Evolutionary conservation across 2,329 filamentous ascomycete species (phyloP).

Genomic region (Neofusicoccum sp.): DNA sequence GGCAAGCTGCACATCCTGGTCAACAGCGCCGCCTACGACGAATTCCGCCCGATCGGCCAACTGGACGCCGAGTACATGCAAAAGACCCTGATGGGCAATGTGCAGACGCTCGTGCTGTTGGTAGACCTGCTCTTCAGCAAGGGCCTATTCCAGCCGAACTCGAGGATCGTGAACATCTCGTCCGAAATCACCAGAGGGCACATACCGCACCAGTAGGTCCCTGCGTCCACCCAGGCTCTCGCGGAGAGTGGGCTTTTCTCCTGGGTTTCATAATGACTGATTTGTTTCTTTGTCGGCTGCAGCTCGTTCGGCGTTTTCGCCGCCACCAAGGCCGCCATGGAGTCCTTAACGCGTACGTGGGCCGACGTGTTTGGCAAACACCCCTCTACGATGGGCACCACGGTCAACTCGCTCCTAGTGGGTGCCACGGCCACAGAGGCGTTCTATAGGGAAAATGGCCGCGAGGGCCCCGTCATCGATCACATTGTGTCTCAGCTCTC

Average conservation of each 20-base stretch:
- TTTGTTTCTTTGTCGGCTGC: neutral
- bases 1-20: slow-evolving; percentile 28
- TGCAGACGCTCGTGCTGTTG: slow-evolving; percentile 26
- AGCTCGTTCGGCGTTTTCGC: slow-evolving; percentile 12
- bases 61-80: slow-evolving; percentile 22
- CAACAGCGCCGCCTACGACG: slow-evolving; percentile 24
- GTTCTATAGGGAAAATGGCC: slow-evolving; percentile 10
- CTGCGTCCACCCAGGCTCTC: slow-evolving; percentile 17
- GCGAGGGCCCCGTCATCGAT: neutral
- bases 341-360: slow-evolving; percentile 26
- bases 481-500: slow-evolving; percentile 20
- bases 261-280: too few species aligned
- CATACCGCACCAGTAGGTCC: slow-evolving; percentile 20
- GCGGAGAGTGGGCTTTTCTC: too few species aligned
- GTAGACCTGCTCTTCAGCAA: slow-evolving; percentile 26
- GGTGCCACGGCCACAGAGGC: slow-evolving; percentile 30
- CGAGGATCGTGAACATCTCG: slow-evolving; percentile 27
- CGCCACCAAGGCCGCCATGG: slow-evolving; percentile 26
- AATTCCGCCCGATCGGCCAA: slow-evolving; percentile 20
- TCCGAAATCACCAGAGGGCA: slow-evolving; percentile 20
- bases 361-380: slow-evolving; percentile 25
- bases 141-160: slow-evolving; percentile 21
- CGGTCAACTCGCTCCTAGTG: slow-evolving; percentile 30
- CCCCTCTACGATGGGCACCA: slow-evolving; percentile 24
- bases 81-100: slow-evolving; percentile 23